These are phyloP conservation scores for Komagataella phaffii DNA, from an alignment of 805 yeast species.

Conservation along the genomic window DNA sequence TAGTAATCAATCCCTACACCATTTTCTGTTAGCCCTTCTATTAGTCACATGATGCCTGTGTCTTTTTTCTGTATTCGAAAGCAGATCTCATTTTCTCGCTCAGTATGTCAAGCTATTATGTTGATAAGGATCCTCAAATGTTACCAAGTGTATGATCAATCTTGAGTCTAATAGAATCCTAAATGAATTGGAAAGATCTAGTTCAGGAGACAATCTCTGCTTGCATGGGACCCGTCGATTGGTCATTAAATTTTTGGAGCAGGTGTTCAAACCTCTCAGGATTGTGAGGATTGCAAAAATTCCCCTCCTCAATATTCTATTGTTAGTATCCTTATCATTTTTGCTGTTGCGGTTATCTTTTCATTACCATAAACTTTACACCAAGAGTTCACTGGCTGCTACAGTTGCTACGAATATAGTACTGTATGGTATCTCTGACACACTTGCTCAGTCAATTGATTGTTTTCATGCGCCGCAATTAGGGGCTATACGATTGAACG, in stretches of 20 bases:
- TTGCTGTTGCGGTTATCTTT: conserved; percentile 40
- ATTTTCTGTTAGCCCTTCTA: background rate
- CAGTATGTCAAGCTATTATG: background rate
- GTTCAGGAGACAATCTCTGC: background rate
- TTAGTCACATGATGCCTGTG: background rate
- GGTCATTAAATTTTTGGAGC: background rate
- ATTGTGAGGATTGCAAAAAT: conserved; percentile 22
- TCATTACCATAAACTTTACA: conserved; percentile 47
- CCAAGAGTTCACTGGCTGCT: conserved; percentile 55
- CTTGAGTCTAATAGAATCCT: background rate
- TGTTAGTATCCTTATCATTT: conserved; percentile 33
- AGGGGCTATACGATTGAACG: background rate
- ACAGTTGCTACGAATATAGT: conserved; percentile 71
- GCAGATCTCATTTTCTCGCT: background rate
- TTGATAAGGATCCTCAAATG: background rate
- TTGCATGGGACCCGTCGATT: background rate
- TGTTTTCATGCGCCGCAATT: conserved; percentile 8
- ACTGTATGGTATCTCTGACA: conserved; percentile 82
- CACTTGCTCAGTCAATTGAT: conserved; percentile 68
- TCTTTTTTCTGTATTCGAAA: no score
- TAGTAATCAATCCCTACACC: conserved; percentile 4
- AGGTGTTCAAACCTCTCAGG: background rate
- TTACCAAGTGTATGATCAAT: background rate
- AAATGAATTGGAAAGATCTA: background rate
- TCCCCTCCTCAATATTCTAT: conserved; percentile 42